Evolutionary conservation across 192 early-diverging fungal genomes (phyloP).

Genomic region (Kickxella alabastrina): DNA sequence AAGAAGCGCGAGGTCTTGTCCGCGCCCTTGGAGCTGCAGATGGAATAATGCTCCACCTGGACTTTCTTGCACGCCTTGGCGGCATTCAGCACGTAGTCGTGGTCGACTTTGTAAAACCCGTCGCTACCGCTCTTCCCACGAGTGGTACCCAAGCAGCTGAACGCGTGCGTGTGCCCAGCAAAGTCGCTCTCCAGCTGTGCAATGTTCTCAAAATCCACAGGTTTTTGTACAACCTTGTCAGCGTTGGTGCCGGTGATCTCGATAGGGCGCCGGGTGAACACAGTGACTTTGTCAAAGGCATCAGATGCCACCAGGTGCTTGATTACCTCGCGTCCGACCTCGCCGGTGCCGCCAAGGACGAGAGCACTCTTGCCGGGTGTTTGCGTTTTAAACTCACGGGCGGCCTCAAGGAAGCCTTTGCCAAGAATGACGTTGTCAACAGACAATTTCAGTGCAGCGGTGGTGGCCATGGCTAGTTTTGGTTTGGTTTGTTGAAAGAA

Average conservation of each 20-base stretch:
- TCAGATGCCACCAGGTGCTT: constrained; percentile 36
- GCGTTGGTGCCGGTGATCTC: constrained; percentile 30
- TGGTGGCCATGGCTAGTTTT: no score
- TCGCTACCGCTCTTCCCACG: constrained; percentile 63
- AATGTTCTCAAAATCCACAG: constrained; percentile 72
- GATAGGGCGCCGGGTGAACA: constrained; percentile 39
- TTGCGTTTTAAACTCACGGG: constrained; percentile 27
- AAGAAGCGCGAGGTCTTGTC: constrained; percentile 60
- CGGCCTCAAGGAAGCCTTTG: constrained; percentile 19
- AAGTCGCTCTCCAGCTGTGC: constrained; percentile 35
- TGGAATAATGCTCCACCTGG: constrained; percentile 35
- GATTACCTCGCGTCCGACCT: constrained; percentile 49
- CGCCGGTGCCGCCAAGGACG: constrained; percentile 46
- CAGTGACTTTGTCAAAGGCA: constrained; percentile 48
- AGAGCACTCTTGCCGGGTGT: constrained; percentile 27
- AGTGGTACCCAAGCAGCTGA: constrained; percentile 72
- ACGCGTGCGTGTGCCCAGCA: constrained; percentile 56
- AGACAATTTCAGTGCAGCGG: constrained; percentile 23
- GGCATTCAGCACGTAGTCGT: constrained; percentile 63
- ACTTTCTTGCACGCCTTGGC: constrained; percentile 28
- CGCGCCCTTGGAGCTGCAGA: constrained; percentile 49
- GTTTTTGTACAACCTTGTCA: constrained; percentile 57
- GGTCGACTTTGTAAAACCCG: constrained; percentile 72
- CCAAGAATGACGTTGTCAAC: constrained; percentile 22
- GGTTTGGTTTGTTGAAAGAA: no score